Conservation (phyloP, 495 filamentous ascomycete genomes). For the Tuber borchii region DNA sequence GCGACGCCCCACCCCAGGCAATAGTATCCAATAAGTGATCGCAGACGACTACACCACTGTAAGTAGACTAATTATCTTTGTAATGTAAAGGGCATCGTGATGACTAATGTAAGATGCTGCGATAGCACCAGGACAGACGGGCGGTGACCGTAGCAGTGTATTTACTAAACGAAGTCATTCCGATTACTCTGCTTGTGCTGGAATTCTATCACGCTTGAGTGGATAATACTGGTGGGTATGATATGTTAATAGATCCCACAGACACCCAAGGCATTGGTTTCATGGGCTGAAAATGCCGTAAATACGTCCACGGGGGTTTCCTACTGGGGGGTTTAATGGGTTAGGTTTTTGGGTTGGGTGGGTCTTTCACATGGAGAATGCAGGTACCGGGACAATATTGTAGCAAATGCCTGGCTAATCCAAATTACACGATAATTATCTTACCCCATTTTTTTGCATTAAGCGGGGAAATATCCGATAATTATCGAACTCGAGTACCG, state of each 20-base stretch:
- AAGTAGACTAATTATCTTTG: neutral
- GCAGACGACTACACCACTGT: neutral
- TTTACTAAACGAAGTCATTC: neutral
- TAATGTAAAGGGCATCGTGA: neutral
- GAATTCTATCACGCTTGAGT: neutral
- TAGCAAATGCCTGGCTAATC: neutral
- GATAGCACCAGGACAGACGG: neutral
- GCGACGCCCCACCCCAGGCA: neutral
- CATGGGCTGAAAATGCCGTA: neutral
- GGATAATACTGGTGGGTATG: neutral
- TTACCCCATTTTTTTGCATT: neutral
- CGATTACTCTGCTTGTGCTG: neutral
- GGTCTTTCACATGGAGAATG: neutral
- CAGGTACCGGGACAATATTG: neutral
- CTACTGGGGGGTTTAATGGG: neutral
- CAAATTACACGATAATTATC: no score
- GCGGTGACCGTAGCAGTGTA: neutral
- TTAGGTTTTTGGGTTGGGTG: neutral
- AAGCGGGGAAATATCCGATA: neutral
- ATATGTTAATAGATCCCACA: neutral
- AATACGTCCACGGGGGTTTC: neutral
- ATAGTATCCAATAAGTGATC: neutral
- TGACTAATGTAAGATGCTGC: neutral
- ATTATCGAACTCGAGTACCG: no score
- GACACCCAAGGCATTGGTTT: neutral